Evolutionary conservation across 345 rosid genomes (phyloP).

Genomic region (Brassica napus): DNA sequence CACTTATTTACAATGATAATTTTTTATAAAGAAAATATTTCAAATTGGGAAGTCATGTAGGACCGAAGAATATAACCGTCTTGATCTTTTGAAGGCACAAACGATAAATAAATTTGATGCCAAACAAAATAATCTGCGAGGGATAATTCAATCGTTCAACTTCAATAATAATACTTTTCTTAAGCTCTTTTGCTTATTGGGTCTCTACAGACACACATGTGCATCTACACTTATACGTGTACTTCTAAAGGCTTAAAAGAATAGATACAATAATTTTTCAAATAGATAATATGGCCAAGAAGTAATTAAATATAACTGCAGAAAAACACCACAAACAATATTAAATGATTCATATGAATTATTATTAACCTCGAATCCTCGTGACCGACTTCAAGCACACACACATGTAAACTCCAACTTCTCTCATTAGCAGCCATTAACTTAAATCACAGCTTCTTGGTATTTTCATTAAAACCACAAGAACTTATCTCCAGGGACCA

Average conservation of each 20-base stretch:
- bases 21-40: too few species aligned
- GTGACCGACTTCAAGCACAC: conserved; percentile 25
- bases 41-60: too few species aligned
- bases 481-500: conserved; percentile 36
- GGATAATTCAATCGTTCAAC: too few species aligned
- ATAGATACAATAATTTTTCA: background rate
- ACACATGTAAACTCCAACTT: conserved; percentile 1
- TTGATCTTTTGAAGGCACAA: too few species aligned
- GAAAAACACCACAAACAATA: background rate
- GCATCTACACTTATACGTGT: conserved; percentile 29
- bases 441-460: conserved; percentile 1
- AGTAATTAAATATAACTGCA: background rate
- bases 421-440: conserved; percentile 21
- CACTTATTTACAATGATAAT: too few species aligned
- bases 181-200: too few species aligned
- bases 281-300: background rate
- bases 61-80: too few species aligned
- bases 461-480: conserved; percentile 9
- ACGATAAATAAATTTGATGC: too few species aligned
- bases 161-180: too few species aligned
- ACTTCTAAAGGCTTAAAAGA: background rate
- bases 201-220: conserved; percentile 26
- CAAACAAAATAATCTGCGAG: too few species aligned
- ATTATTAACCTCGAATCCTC: conserved; percentile 16
- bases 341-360: conserved; percentile 36